Percentiles rank a stretch among this genome's conserved stretches.
These are phyloP conservation scores for Erucastrum elatum DNA, from an alignment of 345 rosid genomes.

Conservation along the genomic window DNA sequence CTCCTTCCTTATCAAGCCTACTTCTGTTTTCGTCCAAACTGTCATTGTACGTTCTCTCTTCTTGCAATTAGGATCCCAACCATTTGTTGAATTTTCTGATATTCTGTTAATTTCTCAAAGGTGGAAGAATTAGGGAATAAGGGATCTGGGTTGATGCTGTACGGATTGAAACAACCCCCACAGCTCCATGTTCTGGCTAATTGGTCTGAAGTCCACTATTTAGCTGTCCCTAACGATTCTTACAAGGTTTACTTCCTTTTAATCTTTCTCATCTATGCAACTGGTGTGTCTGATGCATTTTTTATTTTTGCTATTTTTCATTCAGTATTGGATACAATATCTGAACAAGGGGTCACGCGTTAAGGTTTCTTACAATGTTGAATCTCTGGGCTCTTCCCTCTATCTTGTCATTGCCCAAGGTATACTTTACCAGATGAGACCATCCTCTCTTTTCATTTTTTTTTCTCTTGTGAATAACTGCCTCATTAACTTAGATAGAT, in stretches of 20 bases:
- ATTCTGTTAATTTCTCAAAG: constrained; percentile 40
- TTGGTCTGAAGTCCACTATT: constrained; percentile 56
- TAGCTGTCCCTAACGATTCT: constrained; percentile 66
- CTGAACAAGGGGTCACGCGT: constrained; percentile 78
- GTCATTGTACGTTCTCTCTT: constrained; percentile 53
- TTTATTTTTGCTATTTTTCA: not conserved
- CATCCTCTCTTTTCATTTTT: not conserved
- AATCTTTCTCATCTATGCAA: constrained; percentile 3
- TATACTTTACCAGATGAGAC: constrained; percentile 1
- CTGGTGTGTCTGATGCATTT: not conserved
- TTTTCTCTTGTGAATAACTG: not conserved
- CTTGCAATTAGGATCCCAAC: not conserved
- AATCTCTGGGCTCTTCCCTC: constrained; percentile 55
- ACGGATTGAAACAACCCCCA: constrained; percentile 69
- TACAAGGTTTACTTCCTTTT: constrained; percentile 57
- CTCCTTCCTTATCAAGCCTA: constrained; percentile 69
- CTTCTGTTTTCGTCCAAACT: constrained; percentile 73
- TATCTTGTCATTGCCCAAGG: constrained; percentile 89
- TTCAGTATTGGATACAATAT: constrained; percentile 74
- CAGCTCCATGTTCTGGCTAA: constrained; percentile 57
- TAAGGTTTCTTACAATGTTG: constrained; percentile 65
- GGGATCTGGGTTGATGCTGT: constrained; percentile 52
- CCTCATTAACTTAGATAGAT: not conserved
- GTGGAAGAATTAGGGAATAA: constrained; percentile 61
- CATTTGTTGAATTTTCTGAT: not conserved